These are phyloP conservation scores for Taphrina deformans DNA, from an alignment of 1,139 yeast species.

Conservation along the genomic window DNA sequence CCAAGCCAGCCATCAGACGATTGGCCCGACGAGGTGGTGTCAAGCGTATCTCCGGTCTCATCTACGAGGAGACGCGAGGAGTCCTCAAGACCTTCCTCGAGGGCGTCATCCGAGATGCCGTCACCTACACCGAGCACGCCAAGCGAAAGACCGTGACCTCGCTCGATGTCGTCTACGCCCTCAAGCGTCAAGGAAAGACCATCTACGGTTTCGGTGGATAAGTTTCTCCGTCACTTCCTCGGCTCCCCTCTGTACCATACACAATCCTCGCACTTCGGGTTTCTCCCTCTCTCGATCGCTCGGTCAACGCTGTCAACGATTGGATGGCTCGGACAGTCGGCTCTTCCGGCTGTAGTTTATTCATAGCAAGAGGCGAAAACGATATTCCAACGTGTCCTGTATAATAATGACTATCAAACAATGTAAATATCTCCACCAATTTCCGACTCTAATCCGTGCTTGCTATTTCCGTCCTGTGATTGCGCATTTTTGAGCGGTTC, in stretches of 20 bases:
- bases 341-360: neutral
- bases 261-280: neutral
- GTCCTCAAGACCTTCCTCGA: conserved; percentile 95
- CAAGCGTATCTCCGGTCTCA: conserved; percentile 98
- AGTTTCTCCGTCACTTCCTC: conserved; percentile 33
- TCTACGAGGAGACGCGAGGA: conserved; percentile 98
- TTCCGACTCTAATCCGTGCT: neutral
- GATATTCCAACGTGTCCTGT: neutral
- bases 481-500: neutral
- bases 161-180: conserved; percentile 96
- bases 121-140: conserved; percentile 99
- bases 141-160: conserved; percentile 99
- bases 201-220: conserved; percentile 99
- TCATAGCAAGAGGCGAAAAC: neutral
- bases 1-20: conserved; percentile 99
- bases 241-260: neutral
- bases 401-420: conserved; percentile 1
- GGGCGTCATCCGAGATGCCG: conserved; percentile 97
- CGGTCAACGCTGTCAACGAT: neutral
- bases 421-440: neutral
- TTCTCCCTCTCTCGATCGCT: neutral
- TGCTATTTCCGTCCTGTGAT: neutral
- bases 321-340: neutral
- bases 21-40: conserved; percentile 99
- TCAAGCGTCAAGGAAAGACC: conserved; percentile 99